Percentiles rank a stretch among this genome's conserved stretches.
phyloP scores from a whole-genome alignment of 768 basidiomycete genomes.

The Dentipellis sp. region DNA sequence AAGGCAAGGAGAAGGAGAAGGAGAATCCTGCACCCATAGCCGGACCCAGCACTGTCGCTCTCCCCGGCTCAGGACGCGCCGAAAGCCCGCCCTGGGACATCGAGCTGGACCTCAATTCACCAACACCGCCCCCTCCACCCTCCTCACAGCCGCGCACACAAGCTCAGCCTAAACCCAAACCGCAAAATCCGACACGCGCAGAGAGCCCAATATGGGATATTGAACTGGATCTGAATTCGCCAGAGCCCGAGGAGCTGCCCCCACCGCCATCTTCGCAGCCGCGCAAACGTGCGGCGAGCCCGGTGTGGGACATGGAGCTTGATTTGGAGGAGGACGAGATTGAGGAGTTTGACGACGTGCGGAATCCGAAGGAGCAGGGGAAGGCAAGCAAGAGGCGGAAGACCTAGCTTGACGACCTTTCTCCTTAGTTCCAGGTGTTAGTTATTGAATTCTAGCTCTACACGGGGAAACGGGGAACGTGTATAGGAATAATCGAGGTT shows the following conservation, averaged over 20 bases:
- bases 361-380: too few relatives aligned
- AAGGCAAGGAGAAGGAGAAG: constrained; percentile 13
- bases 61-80: too few relatives aligned
- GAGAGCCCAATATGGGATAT: constrained; percentile 52
- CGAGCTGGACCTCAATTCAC: not conserved
- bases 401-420: not conserved
- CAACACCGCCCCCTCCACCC: not conserved
- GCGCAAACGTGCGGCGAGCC: not conserved
- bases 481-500: too few relatives aligned
- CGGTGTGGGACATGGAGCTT: not conserved
- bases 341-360: constrained; percentile 1
- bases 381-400: not conserved
- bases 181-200: constrained; percentile 2
- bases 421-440: not conserved
- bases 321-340: constrained; percentile 5
- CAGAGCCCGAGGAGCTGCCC: not conserved
- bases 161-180: not conserved
- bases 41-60: too few relatives aligned
- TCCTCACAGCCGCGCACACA: not conserved
- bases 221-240: constrained; percentile 2
- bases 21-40: not conserved
- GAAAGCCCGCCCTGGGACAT: constrained; percentile 16
- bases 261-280: not conserved
- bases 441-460: too few relatives aligned
- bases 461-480: too few relatives aligned